Percentiles rank a stretch among this genome's conserved stretches.
Evolutionary conservation across 345 rosid genomes (phyloP).

Genomic region (Camelina neglecta): DNA sequence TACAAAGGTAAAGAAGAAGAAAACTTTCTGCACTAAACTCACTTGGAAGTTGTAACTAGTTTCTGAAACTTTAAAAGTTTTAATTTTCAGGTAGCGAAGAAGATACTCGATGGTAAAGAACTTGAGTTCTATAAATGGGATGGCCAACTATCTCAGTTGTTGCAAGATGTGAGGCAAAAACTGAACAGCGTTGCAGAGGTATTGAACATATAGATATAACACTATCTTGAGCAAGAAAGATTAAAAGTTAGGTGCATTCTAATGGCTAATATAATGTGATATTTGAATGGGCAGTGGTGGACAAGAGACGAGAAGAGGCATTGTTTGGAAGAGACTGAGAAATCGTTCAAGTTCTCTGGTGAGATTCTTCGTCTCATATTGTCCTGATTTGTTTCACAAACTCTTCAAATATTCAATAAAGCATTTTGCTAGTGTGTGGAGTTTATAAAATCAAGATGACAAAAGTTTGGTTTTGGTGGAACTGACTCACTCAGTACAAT

Average conservation of each 20-base stretch:
- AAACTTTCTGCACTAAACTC: background rate
- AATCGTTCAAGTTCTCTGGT: constrained; percentile 75
- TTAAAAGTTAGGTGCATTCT: background rate
- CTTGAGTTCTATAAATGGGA: constrained; percentile 87
- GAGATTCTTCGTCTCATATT: constrained; percentile 76
- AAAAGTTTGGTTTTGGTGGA: background rate
- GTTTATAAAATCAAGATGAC: background rate
- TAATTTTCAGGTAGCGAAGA: constrained; percentile 58
- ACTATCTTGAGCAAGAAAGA: background rate
- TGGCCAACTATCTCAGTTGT: constrained; percentile 61
- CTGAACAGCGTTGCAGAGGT: constrained; percentile 68
- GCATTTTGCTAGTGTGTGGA: background rate
- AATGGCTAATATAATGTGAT: background rate
- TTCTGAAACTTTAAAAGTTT: background rate
- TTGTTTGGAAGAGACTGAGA: constrained; percentile 87
- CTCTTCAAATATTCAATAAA: background rate
- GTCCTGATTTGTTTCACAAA: constrained; percentile 40
- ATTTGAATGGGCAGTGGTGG: constrained; percentile 48
- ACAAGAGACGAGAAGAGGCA: constrained; percentile 79
- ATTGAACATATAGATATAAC: background rate
- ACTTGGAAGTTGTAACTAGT: background rate
- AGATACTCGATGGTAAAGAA: constrained; percentile 61
- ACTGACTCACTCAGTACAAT: background rate
- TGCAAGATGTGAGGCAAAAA: constrained; percentile 71
- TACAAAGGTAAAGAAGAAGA: constrained; percentile 7